Percentiles rank a stretch among this genome's conserved stretches.
Conservation (phyloP, 768 basidiomycete genomes). For the Phaeotremella fagi region DNA sequence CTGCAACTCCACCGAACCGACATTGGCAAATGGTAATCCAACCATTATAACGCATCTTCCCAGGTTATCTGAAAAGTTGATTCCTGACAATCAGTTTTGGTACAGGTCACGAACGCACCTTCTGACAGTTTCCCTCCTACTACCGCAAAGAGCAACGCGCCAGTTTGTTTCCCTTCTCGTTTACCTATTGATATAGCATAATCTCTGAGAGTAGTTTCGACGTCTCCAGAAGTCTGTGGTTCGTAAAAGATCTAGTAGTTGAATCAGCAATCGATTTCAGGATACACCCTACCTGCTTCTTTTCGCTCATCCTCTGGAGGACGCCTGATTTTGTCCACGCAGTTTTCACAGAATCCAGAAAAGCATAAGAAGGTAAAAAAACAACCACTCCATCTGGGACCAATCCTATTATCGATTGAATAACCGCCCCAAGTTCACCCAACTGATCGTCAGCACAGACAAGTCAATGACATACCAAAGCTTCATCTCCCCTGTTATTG, state of each 20-base stretch:
- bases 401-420: constrained; percentile 72
- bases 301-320: constrained; percentile 59
- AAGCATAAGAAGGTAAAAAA: constrained; percentile 88
- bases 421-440: constrained; percentile 72
- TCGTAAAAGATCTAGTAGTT: constrained; percentile 73
- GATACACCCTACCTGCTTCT: constrained; percentile 63
- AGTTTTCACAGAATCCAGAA: constrained; percentile 63
- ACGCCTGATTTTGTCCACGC: constrained; percentile 64
- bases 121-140: constrained; percentile 97
- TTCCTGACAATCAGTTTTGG: constrained; percentile 49
- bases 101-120: constrained; percentile 46
- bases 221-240: constrained; percentile 65
- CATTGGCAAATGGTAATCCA: constrained; percentile 89
- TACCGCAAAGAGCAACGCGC: constrained; percentile 85
- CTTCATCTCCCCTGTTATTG: constrained; percentile 62
- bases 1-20: constrained; percentile 80
- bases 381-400: constrained; percentile 86
- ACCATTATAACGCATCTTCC: constrained; percentile 81
- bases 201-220: constrained; percentile 68
- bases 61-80: constrained; percentile 67
- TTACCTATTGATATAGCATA: constrained; percentile 57
- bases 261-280: neutral
- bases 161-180: constrained; percentile 46
- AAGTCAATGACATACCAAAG: constrained; percentile 54
- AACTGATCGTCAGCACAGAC: constrained; percentile 53